Evolutionary conservation across 2,329 filamentous ascomycete genomes (phyloP).

Genomic region (Pseudocercospora cruenta): DNA sequence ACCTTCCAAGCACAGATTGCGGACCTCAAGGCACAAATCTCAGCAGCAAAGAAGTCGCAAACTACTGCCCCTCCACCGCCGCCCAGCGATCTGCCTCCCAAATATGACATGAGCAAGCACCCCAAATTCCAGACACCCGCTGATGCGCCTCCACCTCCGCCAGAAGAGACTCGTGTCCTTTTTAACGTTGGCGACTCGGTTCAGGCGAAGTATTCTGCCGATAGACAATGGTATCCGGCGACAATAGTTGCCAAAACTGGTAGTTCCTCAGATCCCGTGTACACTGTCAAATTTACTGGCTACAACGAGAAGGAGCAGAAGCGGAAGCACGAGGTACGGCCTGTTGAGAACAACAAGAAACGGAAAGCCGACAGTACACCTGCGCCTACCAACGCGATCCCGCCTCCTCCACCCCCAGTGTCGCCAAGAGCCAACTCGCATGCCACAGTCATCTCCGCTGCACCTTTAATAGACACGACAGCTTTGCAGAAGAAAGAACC

Average conservation of each 20-base stretch:
- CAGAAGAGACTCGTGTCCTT: constrained; percentile 49
- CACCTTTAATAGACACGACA: constrained; percentile 68
- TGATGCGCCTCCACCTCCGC: constrained; percentile 37
- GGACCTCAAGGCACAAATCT: constrained; percentile 77
- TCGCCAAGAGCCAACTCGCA: constrained; percentile 41
- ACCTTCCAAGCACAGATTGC: constrained; percentile 83
- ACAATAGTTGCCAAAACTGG: constrained; percentile 93
- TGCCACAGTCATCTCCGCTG: constrained; percentile 65
- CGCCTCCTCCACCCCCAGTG: constrained; percentile 40
- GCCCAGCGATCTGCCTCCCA: constrained; percentile 22
- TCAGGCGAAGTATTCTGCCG: constrained; percentile 89
- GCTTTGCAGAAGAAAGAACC: constrained; percentile 65
- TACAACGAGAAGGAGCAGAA: constrained; percentile 82
- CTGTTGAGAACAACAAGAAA: constrained; percentile 64
- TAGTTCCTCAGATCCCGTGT: constrained; percentile 86
- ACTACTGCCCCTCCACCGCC: constrained; percentile 42
- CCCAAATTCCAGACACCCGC: constrained; percentile 62
- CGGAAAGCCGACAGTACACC: constrained; percentile 79
- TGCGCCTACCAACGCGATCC: constrained; percentile 33
- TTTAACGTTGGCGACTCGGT: constrained; percentile 90
- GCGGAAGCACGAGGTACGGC: constrained; percentile 77
- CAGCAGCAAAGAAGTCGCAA: constrained; percentile 62
- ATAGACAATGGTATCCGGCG: constrained; percentile 88
- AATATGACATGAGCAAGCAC: constrained; percentile 60
- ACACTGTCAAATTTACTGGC: constrained; percentile 91